Base-by-base conservation (phyloP, 192 early-diverging fungal genomes). In the Entomortierella chlamydospora region DNA sequence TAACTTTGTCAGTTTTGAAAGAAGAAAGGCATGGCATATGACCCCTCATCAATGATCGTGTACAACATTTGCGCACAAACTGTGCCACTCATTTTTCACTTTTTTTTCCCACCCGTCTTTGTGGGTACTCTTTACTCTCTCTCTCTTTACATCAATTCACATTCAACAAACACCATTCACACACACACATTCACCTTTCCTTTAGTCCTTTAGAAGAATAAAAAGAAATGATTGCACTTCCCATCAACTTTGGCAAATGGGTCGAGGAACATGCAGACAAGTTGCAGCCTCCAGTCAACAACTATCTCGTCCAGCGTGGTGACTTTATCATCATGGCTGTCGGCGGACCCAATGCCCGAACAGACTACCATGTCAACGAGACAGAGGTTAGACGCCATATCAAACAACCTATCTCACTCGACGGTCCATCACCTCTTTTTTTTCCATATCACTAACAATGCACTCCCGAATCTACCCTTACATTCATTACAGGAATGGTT, bases 401-500 rank as follows among this genome's bases (percentile, higher is more conserved):
- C n/a, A n/a, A n/a, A n/a, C n/a, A n/a, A n/a, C n/a, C n/a, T n/a
- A n/a, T n/a, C n/a, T n/a, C n/a, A n/a, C n/a, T n/a, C n/a, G n/a
- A n/a, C n/a, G n/a, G n/a, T 41, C 13, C 39, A 9, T 41, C 13
- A 9, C 39, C 13, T 41, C 13, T n/a, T 63, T 39, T 64, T 43
- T 1, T 50, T 22, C 59, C 41, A 30, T 55, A 15, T 11, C 41
- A 23, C 42, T 26, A 12, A 20, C 31, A 12, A 13, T 57, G 17
- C 17, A 34, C 18, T 15, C n/a, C n/a, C n/a, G n/a, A n/a, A n/a
- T n/a, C n/a, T n/a, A n/a, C n/a, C n/a, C n/a, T n/a, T n/a, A n/a
- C n/a, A n/a, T n/a, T n/a, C n/a, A n/a, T n/a, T n/a, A 8, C 55
- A 93, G 87, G 98, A 99, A 72, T 99, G 95, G 94, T 99, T 99